Conservation (phyloP, 2,329 filamentous ascomycete genomes). For the Apiospora hydei region DNA sequence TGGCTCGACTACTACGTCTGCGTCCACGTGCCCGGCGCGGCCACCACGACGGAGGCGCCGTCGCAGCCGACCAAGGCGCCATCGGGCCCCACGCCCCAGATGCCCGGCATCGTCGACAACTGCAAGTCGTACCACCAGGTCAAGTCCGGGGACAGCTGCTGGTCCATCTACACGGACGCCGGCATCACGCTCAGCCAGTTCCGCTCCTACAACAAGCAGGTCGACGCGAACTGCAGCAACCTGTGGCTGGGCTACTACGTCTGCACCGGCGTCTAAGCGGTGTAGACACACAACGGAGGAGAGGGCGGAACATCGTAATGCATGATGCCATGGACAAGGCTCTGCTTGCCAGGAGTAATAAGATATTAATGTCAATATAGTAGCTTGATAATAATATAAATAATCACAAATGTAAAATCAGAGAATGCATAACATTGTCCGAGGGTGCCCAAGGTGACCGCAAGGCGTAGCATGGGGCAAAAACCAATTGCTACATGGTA, state of each 20-base stretch:
- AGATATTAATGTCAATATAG: too few relatives aligned
- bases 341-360: neutral
- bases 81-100: conserved; percentile 29
- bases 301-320: neutral
- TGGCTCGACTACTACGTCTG: conserved; percentile 34
- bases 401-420: too few relatives aligned
- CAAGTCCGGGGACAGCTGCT: conserved; percentile 29
- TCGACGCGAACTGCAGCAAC: conserved; percentile 44
- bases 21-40: conserved; percentile 27
- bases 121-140: conserved; percentile 30
- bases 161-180: conserved; percentile 33
- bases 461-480: too few relatives aligned
- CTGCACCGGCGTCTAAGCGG: conserved; percentile 37
- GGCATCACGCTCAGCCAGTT: conserved; percentile 40
- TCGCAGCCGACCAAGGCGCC: conserved; percentile 24
- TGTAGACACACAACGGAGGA: neutral
- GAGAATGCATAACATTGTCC: too few relatives aligned
- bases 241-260: conserved; percentile 46
- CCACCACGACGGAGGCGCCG: conserved; percentile 6
- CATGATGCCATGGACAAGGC: neutral
- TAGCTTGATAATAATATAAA: too few relatives aligned
- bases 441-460: too few relatives aligned
- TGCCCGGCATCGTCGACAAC: conserved; percentile 28
- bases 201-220: conserved; percentile 38
- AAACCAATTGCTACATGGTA: too few relatives aligned